These are phyloP conservation scores for Malbranchea cinnamomea DNA, from an alignment of 2,329 filamentous ascomycete species.

Conservation along the genomic window DNA sequence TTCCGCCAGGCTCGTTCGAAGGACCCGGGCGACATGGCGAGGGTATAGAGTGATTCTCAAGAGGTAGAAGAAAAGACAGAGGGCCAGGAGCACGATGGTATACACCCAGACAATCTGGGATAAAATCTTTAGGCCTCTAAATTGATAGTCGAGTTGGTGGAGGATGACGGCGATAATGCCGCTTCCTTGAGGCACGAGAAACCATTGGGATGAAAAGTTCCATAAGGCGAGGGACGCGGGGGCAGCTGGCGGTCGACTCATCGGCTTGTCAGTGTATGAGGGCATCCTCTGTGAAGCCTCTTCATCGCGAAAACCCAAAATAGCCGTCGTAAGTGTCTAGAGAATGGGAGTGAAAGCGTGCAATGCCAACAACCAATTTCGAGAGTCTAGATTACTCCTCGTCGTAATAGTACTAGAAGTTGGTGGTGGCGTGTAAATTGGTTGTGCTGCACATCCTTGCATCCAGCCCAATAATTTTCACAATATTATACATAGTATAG, in stretches of 20 bases:
- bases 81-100: slow-evolving; percentile 19
- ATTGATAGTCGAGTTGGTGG: slow-evolving; percentile 27
- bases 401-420: no score
- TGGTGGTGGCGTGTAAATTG: no score
- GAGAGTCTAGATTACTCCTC: no score
- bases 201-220: slow-evolving; percentile 24
- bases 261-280: no score
- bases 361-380: no score
- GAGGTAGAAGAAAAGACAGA: slow-evolving; percentile 18
- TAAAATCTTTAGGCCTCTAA: slow-evolving; percentile 22
- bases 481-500: no score
- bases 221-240: slow-evolving; percentile 13
- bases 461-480: no score
- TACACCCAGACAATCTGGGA: slow-evolving; percentile 26
- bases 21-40: slow-evolving; percentile 15
- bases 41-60: slow-evolving; percentile 20
- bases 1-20: slow-evolving; percentile 20
- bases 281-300: no score
- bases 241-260: slow-evolving; percentile 3
- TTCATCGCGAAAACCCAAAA: no score
- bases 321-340: no score
- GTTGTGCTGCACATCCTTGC: no score
- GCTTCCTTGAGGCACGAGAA: slow-evolving; percentile 26
- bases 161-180: slow-evolving; percentile 23
- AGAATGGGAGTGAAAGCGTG: no score